A percentile compares a stretch with the other conserved stretches of the same genome.
Evolutionary conservation across 176 grass and related monocot genomes (phyloP).

Genomic region (Rhipidocladum racemiflorum): DNA sequence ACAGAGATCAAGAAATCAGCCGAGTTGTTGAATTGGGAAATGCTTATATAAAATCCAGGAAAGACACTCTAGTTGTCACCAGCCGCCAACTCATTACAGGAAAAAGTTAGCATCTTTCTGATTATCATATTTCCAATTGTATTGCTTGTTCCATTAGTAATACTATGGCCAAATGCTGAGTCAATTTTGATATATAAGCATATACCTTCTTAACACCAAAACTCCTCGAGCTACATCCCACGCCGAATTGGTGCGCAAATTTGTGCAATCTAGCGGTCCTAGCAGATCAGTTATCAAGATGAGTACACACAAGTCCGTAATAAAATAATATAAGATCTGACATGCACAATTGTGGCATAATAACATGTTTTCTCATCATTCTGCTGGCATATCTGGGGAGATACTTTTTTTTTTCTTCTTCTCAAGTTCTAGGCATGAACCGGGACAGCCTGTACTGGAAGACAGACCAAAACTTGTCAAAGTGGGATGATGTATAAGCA

Average conservation of each 20-base stretch:
- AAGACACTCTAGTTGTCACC: conserved; percentile 87
- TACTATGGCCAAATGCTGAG: not conserved
- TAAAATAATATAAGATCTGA: not conserved
- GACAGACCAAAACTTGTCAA: not conserved
- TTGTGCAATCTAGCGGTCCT: not conserved
- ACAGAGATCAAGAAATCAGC: conserved; percentile 79
- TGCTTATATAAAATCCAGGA: conserved; percentile 68
- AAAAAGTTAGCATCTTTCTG: conserved; percentile 61
- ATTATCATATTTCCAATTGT: not conserved
- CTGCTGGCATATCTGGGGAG: not conserved
- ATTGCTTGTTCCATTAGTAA: not conserved
- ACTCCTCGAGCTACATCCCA: not conserved
- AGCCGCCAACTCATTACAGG: conserved; percentile 84
- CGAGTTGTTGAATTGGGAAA: conserved; percentile 64
- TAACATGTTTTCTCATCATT: not conserved
- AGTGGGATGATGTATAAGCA: not conserved
- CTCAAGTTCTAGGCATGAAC: not conserved
- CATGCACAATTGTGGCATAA: not conserved
- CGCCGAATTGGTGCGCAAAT: not conserved
- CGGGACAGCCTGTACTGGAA: not conserved
- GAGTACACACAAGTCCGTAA: not conserved
- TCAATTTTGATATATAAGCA: conserved; percentile 6
- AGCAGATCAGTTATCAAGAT: conserved; percentile 4
- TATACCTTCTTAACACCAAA: conserved; percentile 9
- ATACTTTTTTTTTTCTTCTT: conserved; percentile 3